phyloP scores from a whole-genome alignment of 257 asterid species.

The Plantago ovata region DNA sequence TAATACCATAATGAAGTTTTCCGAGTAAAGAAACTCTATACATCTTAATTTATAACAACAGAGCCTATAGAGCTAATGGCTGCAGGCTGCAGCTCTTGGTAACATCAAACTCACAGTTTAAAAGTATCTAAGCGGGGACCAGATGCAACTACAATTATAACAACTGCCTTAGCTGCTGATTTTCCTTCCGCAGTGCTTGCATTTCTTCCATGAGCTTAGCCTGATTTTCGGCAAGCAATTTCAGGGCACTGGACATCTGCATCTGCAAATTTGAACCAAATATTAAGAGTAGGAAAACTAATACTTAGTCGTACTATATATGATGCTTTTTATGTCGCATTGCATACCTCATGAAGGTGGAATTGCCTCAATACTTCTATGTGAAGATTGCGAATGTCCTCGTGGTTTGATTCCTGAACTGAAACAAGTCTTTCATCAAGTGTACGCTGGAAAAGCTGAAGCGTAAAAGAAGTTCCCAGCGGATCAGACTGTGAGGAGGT shows the following conservation, averaged over 20 bases:
- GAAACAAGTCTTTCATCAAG: conserved; percentile 86
- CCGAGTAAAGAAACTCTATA: too few species aligned
- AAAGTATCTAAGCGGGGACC: too few species aligned
- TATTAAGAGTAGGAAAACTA: conserved; percentile 12
- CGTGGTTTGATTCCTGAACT: conserved; percentile 85
- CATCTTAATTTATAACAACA: too few species aligned
- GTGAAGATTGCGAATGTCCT: conserved; percentile 89
- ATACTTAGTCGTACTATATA: too few species aligned
- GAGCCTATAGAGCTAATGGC: too few species aligned
- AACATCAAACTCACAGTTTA: too few species aligned
- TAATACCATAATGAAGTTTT: too few species aligned
- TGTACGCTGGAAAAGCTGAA: conserved; percentile 88
- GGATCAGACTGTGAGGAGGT: conserved; percentile 40
- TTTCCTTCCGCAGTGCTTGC: conserved; percentile 67
- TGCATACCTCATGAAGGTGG: conserved; percentile 87
- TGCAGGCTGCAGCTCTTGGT: too few species aligned
- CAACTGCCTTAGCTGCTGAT: conserved; percentile 65
- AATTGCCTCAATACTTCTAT: conserved; percentile 79
- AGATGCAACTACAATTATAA: conserved; percentile 40
- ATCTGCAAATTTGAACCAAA: conserved; percentile 39
- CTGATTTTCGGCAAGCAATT: conserved; percentile 66
- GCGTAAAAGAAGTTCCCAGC: conserved; percentile 74
- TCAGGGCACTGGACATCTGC: conserved; percentile 64
- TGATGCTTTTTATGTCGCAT: not conserved
- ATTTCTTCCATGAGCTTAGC: conserved; percentile 76